Conservation (phyloP, 176 grass and related monocot species). For the Themeda triandra region DNA sequence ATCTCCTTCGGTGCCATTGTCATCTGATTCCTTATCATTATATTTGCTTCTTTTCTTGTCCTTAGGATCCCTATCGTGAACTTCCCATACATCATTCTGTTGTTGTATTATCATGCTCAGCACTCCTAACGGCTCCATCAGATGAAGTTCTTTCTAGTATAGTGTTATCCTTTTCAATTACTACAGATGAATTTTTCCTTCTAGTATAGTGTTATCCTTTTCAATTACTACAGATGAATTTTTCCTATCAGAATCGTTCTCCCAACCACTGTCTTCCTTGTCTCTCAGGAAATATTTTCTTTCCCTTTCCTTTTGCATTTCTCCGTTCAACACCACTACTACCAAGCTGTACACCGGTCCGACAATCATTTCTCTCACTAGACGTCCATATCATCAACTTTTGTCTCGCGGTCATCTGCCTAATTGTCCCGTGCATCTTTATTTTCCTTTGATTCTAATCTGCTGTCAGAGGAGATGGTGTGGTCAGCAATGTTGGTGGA, state of each 20-base stretch:
- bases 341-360: slow-evolving; percentile 36
- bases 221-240: too few relatives aligned
- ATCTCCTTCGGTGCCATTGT: slow-evolving; percentile 59
- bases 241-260: slow-evolving; percentile 62
- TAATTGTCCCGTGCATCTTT: slow-evolving; percentile 58
- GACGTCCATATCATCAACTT: slow-evolving; percentile 40
- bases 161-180: slow-evolving; percentile 47
- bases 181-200: slow-evolving; percentile 25
- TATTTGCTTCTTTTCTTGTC: slow-evolving; percentile 63
- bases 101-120: slow-evolving; percentile 51
- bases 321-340: slow-evolving; percentile 48
- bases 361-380: slow-evolving; percentile 56
- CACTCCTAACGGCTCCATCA: slow-evolving; percentile 46
- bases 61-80: slow-evolving; percentile 47
- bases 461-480: slow-evolving; percentile 45
- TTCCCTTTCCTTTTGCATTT: slow-evolving; percentile 65
- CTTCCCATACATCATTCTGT: slow-evolving; percentile 64
- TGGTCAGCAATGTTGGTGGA: slow-evolving; percentile 41
- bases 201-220: too few relatives aligned
- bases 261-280: slow-evolving; percentile 57
- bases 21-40: slow-evolving; percentile 73
- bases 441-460: slow-evolving; percentile 50
- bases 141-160: slow-evolving; percentile 42
- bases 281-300: slow-evolving; percentile 55
- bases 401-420: slow-evolving; percentile 43